A percentile compares a stretch with the other conserved stretches of the same genome.
These are phyloP conservation scores for Rhodotorula sp. DNA, from an alignment of 1,284 basidiomycete species.

Conservation along the genomic window DNA sequence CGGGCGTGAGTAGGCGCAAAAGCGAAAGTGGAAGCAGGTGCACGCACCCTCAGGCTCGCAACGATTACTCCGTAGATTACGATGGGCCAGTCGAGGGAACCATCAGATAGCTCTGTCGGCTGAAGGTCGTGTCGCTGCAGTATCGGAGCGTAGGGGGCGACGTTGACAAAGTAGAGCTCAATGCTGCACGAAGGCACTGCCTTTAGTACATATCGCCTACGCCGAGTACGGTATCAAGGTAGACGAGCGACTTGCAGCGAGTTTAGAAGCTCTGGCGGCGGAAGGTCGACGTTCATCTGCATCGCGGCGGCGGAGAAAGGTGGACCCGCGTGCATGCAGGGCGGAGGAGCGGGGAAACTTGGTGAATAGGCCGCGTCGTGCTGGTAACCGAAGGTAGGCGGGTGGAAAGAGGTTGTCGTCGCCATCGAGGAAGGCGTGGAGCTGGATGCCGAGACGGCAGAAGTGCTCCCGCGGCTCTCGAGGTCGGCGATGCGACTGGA, in stretches of 20 bases:
- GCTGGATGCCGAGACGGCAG: background rate
- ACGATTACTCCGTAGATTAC: background rate
- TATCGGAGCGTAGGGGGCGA: conserved; percentile 2
- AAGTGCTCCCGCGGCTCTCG: background rate
- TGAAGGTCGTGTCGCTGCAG: background rate
- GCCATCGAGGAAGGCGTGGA: background rate
- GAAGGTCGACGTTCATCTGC: background rate
- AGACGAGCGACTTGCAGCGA: background rate
- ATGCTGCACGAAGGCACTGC: background rate
- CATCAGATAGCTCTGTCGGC: background rate
- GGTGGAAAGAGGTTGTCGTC: background rate
- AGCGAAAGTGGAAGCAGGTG: background rate
- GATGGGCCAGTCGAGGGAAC: conserved; percentile 2
- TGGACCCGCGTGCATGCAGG: too few relatives aligned
- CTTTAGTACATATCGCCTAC: background rate
- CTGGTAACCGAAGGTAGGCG: background rate
- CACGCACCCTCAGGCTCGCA: background rate
- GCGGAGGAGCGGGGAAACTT: background rate
- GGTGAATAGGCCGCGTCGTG: background rate
- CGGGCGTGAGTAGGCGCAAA: background rate
- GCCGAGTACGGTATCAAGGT: background rate
- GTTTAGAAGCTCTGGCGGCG: background rate
- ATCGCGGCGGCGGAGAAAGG: too few relatives aligned
- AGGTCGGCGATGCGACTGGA: background rate
- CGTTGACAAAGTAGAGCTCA: background rate